A percentile compares a stretch with the other conserved stretches of the same genome.
These are phyloP conservation scores for Kandelia obovata DNA, from an alignment of 345 rosid species.

Conservation along the genomic window DNA sequence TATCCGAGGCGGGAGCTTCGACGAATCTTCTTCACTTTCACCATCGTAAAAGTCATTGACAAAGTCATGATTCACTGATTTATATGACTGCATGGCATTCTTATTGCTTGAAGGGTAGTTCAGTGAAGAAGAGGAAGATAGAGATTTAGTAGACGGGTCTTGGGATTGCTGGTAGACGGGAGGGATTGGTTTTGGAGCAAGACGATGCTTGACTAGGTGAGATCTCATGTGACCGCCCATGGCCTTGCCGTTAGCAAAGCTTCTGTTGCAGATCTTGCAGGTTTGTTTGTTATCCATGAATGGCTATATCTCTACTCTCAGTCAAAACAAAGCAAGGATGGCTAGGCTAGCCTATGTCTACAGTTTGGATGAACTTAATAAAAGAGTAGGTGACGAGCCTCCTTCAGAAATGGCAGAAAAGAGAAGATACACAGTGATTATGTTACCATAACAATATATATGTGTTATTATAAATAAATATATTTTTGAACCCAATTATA, in stretches of 20 bases:
- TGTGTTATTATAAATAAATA: too few species aligned
- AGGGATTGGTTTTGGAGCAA: conserved; percentile 29
- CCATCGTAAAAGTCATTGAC: neutral
- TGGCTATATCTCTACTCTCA: neutral
- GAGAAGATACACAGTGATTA: neutral
- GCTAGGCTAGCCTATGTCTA: neutral
- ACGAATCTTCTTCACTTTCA: conserved; percentile 30
- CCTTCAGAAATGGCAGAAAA: neutral
- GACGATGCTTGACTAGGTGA: conserved; percentile 44
- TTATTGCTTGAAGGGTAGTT: neutral
- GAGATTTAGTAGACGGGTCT: neutral
- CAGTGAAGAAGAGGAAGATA: conserved; percentile 13
- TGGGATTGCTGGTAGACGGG: neutral
- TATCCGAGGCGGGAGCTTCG: conserved; percentile 5
- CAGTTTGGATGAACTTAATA: neutral
- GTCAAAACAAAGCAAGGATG: neutral
- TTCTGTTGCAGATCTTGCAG: conserved; percentile 54
- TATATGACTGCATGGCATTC: conserved; percentile 13
- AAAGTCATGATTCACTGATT: conserved; percentile 23
- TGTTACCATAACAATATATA: neutral
- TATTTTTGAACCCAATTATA: too few species aligned
- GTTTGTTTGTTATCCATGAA: conserved; percentile 31
- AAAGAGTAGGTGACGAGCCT: conserved; percentile 4
- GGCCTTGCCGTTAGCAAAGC: conserved; percentile 59
- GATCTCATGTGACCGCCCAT: conserved; percentile 77